Evolutionary conservation across 495 filamentous ascomycete species (phyloP), one percentile per base, ranked within the genome.

Genomic region (Annulohypoxylon nitens): DNA sequence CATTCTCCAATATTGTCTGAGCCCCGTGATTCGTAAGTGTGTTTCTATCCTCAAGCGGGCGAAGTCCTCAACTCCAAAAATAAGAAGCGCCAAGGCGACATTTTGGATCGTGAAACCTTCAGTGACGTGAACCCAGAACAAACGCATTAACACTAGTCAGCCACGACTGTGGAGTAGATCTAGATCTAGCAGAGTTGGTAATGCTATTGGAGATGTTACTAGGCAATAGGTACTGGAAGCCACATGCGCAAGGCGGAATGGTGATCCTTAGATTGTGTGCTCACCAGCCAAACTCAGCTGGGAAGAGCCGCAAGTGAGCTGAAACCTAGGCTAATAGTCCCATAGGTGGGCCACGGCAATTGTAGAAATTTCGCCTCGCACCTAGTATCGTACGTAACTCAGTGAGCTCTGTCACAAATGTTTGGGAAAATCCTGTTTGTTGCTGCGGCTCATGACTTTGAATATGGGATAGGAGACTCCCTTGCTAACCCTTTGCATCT

Each of bases 1-100:
- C 23, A 54, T 26, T 33, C 39, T 43, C 39, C 25, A 25, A 33
- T n/a, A 54, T 30, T 30, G 50, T 33, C 50, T 54, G 14, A 54
- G 23, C 50, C 50, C 30, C 50, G 12, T 14, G 4, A 33, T 54
- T 54, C 23, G 25, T 54, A 33, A 30, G 25, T n/a, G 1, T 25
- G 25, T 30, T n/a, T 23, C 25, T 33, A 33, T 16, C 2, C 12
- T 26, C 3, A 54, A 54, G 25, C 1, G 5, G 50, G 50, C 25
- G 25, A 26, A 33, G 23, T 30, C 50, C 1, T 7, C 50, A 54
- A 33, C 25, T 54, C 25, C 23, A 54, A 54, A 7, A 30, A 54
- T 54, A 30, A 30, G 25, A 33, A 54, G 25, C 4, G 50, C 25
- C 8, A 30, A 30, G 50, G 25, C 14, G 10, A 33, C 12, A 54